Conservation (phyloP, 495 filamentous ascomycete species). For the Podospora comata region DNA sequence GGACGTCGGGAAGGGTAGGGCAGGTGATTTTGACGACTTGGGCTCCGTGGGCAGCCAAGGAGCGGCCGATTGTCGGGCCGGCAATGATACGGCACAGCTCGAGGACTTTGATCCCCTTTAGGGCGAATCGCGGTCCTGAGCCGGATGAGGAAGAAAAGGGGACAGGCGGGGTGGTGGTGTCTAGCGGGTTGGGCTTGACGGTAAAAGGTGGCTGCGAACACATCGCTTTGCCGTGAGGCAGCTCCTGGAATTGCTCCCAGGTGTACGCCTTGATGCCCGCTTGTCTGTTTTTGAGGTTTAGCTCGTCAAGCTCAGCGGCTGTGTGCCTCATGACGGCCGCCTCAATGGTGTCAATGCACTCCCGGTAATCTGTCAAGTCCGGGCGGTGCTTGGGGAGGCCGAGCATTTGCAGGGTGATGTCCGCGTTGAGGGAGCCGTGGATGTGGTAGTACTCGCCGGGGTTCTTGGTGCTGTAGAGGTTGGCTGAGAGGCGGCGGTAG, state of each 20-base stretch:
- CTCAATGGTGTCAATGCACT: constrained; percentile 66
- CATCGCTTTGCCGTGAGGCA: constrained; percentile 51
- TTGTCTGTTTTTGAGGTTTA: constrained; percentile 60
- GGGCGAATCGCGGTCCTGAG: constrained; percentile 44
- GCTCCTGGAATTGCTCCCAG: constrained; percentile 60
- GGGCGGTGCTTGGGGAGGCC: constrained; percentile 62
- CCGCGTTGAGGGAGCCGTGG: constrained; percentile 72
- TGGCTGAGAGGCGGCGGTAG: constrained; percentile 72
- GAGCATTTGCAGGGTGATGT: constrained; percentile 66
- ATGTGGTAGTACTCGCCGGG: constrained; percentile 69
- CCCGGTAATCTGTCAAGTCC: constrained; percentile 61
- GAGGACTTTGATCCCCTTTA: constrained; percentile 57
- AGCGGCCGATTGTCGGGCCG: constrained; percentile 62
- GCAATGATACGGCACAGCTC: constrained; percentile 67
- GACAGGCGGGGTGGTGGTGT: constrained; percentile 40
- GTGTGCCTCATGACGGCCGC: constrained; percentile 61
- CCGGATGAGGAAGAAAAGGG: constrained; percentile 45
- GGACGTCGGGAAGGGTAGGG: constrained; percentile 64
- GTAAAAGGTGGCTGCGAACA: constrained; percentile 29
- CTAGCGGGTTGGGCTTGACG: constrained; percentile 11
- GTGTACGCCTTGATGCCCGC: constrained; percentile 66
- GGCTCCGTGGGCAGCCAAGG: constrained; percentile 65
- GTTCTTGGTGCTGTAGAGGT: constrained; percentile 68
- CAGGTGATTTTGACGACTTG: constrained; percentile 70
- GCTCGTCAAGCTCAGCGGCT: constrained; percentile 58